These are phyloP conservation scores for Colletotrichum scovillei DNA, from an alignment of 2,329 filamentous ascomycete species.

Conservation along the genomic window DNA sequence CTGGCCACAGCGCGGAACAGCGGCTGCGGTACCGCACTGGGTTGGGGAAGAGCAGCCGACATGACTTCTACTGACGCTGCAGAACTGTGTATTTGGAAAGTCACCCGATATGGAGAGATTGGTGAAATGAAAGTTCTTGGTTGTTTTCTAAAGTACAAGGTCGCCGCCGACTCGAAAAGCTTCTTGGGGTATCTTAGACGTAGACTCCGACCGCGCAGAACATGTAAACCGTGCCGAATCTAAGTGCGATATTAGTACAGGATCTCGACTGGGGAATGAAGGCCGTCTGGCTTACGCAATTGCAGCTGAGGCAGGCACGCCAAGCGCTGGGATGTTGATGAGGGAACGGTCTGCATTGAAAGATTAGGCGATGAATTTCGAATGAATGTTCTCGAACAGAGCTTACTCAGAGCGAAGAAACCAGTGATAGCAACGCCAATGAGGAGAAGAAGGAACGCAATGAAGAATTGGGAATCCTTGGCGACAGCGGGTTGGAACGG, in stretches of 20 bases:
- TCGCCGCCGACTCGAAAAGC: slow-evolving; percentile 38
- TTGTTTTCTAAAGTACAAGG: slow-evolving; percentile 39
- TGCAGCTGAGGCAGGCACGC: slow-evolving; percentile 86
- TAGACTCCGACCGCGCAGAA: slow-evolving; percentile 99
- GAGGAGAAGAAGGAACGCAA: slow-evolving; percentile 81
- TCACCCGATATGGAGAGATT: slow-evolving; percentile 20
- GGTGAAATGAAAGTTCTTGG: slow-evolving; percentile 30
- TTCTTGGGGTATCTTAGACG: slow-evolving; percentile 75
- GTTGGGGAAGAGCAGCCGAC: slow-evolving; percentile 41
- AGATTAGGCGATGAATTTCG: slow-evolving; percentile 38
- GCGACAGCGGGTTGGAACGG: slow-evolving; percentile 83
- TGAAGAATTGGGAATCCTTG: slow-evolving; percentile 85
- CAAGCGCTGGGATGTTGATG: slow-evolving; percentile 79
- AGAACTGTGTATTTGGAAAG: not conserved
- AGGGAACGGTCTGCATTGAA: slow-evolving; percentile 79
- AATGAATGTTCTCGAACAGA: not conserved
- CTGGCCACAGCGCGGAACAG: slow-evolving; percentile 82
- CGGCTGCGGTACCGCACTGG: slow-evolving; percentile 48
- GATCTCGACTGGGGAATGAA: slow-evolving; percentile 6
- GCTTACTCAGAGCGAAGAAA: slow-evolving; percentile 86
- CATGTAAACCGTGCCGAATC: slow-evolving; percentile 96
- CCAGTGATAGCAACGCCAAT: slow-evolving; percentile 79
- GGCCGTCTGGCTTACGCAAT: slow-evolving; percentile 77
- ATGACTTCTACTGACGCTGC: not conserved
- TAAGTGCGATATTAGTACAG: slow-evolving; percentile 49